These are phyloP conservation scores for Phylloporus sp. DNA, from an alignment of 768 basidiomycete species.

Conservation along the genomic window DNA sequence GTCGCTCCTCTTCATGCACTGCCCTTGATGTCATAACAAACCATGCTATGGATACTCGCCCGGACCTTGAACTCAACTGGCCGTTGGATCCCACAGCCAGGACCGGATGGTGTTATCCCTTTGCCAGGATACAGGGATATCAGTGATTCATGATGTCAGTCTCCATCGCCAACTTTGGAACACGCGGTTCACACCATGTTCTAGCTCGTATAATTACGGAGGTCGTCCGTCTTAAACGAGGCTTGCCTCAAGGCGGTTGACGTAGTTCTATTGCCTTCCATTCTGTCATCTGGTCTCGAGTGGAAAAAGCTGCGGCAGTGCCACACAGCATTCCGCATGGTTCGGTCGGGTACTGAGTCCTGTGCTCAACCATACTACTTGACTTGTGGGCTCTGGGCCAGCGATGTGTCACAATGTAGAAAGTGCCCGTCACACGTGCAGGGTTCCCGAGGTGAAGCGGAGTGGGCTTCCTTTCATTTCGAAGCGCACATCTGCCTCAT, in stretches of 20 bases:
- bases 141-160: slow-evolving; percentile 4
- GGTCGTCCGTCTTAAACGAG: slow-evolving; percentile 19
- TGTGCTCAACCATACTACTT: not conserved
- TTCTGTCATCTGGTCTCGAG: slow-evolving; percentile 2
- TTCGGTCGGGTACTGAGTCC: not conserved
- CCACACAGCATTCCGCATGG: slow-evolving; percentile 6
- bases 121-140: not conserved
- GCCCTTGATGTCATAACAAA: slow-evolving; percentile 1
- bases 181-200: slow-evolving; percentile 15
- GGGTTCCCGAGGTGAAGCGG: slow-evolving; percentile 12
- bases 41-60: slow-evolving; percentile 1
- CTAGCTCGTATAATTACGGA: slow-evolving; percentile 4
- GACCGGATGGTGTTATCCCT: not conserved
- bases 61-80: not conserved
- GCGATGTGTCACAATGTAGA: slow-evolving; percentile 7
- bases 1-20: slow-evolving; percentile 8
- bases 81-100: not conserved
- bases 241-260: slow-evolving; percentile 27
- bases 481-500: slow-evolving; percentile 26
- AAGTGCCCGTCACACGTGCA: slow-evolving; percentile 7
- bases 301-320: slow-evolving; percentile 1
- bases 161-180: slow-evolving; percentile 3
- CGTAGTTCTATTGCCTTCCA: slow-evolving; percentile 19
- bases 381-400: not conserved
- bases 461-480: slow-evolving; percentile 26